Percentiles rank a stretch among this genome's conserved stretches.
These are phyloP conservation scores for Talaromyces borbonicus DNA, from an alignment of 495 filamentous ascomycete genomes.

Conservation along the genomic window DNA sequence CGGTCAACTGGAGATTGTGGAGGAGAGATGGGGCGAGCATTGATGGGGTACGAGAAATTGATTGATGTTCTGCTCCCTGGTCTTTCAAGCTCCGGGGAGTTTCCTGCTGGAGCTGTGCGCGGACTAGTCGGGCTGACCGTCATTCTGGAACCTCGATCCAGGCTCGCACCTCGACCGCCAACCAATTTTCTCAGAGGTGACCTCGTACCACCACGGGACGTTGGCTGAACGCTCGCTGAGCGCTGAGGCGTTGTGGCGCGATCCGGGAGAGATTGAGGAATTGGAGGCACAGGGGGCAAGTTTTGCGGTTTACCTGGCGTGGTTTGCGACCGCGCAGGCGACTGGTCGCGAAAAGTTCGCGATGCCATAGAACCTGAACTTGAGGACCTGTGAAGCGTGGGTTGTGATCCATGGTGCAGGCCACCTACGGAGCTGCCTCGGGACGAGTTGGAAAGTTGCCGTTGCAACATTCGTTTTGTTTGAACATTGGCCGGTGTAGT, in stretches of 20 bases:
- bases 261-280: conserved; percentile 44
- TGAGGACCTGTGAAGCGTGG: conserved; percentile 47
- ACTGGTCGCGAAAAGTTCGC: conserved; percentile 67
- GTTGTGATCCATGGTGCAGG: conserved; percentile 27
- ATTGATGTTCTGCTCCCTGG: conserved; percentile 57
- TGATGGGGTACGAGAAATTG: conserved; percentile 81
- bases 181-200: conserved; percentile 35
- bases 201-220: conserved; percentile 36
- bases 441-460: conserved; percentile 61
- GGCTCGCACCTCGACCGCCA: conserved; percentile 31
- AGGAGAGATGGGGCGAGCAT: conserved; percentile 37
- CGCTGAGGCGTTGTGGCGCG: conserved; percentile 28
- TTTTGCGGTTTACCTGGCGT: conserved; percentile 22
- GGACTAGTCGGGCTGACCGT: conserved; percentile 11
- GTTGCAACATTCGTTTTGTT: conserved; percentile 73
- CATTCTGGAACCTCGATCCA: conserved; percentile 29
- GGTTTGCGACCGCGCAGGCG: conserved; percentile 45
- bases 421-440: conserved; percentile 38
- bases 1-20: conserved; percentile 11
- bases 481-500: conserved; percentile 69
- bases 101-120: conserved; percentile 8
- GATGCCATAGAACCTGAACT: conserved; percentile 80
- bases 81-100: conserved; percentile 37
- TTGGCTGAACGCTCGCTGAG: conserved; percentile 44
- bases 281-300: conserved; percentile 61